A percentile compares a stretch with the other conserved stretches of the same genome.
Conservation (phyloP, 2,329 filamentous ascomycete species). For the Fusarium protoensiforme region DNA sequence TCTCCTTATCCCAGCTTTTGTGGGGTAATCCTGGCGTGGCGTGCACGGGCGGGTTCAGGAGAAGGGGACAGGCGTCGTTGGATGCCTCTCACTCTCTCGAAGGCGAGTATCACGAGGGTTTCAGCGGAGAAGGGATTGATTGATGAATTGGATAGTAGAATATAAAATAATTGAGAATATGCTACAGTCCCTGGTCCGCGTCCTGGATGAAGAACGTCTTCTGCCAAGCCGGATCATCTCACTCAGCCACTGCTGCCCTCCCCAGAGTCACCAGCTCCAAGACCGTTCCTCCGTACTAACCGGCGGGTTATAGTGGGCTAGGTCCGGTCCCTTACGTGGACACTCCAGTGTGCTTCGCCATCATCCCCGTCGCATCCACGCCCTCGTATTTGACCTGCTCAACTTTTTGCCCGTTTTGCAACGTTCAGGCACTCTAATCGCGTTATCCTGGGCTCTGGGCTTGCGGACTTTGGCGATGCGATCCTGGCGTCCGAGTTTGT, state of each 20-base stretch:
- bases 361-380: conserved; percentile 33
- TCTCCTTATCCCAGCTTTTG: conserved; percentile 39
- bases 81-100: conserved; percentile 22
- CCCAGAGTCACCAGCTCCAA: conserved; percentile 10
- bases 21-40: conserved; percentile 37
- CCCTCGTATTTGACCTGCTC: conserved; percentile 23
- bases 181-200: not conserved
- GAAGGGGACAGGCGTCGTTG: conserved; percentile 25
- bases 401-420: conserved; percentile 16
- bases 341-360: conserved; percentile 35
- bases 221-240: conserved; percentile 33
- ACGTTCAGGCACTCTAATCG: conserved; percentile 12
- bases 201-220: not conserved
- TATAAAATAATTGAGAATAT: not conserved
- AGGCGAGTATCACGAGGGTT: not conserved
- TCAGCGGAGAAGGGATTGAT: not conserved
- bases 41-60: conserved; percentile 32
- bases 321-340: conserved; percentile 42
- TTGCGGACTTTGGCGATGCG: conserved; percentile 35
- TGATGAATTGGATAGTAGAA: not conserved
- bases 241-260: conserved; percentile 32
- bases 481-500: conserved; percentile 32
- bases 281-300: conserved; percentile 30
- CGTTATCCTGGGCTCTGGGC: conserved; percentile 1
- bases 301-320: conserved; percentile 32